Evolutionary conservation across 768 basidiomycete species (phyloP).

Genomic region (Tricholoma hemisulphureum): DNA sequence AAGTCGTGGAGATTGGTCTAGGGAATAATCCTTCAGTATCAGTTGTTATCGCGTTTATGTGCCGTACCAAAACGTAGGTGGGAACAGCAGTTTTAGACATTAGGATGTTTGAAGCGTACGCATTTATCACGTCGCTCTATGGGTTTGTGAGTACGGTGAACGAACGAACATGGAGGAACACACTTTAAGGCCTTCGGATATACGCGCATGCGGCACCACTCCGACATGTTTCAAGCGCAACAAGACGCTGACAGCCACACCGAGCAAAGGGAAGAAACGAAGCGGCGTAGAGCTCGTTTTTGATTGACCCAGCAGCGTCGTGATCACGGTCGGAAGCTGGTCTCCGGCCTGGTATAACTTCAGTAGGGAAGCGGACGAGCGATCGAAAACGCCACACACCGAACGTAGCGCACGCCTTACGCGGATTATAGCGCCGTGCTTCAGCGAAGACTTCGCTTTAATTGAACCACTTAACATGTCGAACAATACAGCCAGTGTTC

Average conservation of each 20-base stretch:
- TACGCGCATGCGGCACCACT: slow-evolving; percentile 39
- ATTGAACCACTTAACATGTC: slow-evolving; percentile 57
- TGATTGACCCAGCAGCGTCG: slow-evolving; percentile 48
- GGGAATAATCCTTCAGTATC: slow-evolving; percentile 10
- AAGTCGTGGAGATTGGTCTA: slow-evolving; percentile 63
- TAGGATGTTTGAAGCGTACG: slow-evolving; percentile 62
- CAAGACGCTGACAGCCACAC: slow-evolving; percentile 68
- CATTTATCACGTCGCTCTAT: slow-evolving; percentile 55
- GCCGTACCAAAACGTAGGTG: slow-evolving; percentile 55
- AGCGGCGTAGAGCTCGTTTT: slow-evolving; percentile 47
- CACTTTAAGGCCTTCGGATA: slow-evolving; percentile 50
- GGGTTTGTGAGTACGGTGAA: not conserved
- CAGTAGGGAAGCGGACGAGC: not conserved
- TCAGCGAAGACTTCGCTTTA: slow-evolving; percentile 56
- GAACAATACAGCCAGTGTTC: slow-evolving; percentile 57
- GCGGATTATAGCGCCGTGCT: slow-evolving; percentile 58
- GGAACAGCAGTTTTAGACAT: slow-evolving; percentile 66
- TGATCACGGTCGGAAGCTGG: slow-evolving; percentile 49
- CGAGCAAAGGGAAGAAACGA: slow-evolving; percentile 52
- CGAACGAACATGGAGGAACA: not conserved
- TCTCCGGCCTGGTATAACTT: slow-evolving; percentile 33
- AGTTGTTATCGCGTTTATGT: not conserved
- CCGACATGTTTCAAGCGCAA: slow-evolving; percentile 61
- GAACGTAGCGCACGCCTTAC: slow-evolving; percentile 68
- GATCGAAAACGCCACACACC: slow-evolving; percentile 29